A percentile compares a stretch with the other conserved stretches of the same genome.
These are phyloP conservation scores for Nissolia schottii DNA, from an alignment of 306 rosid species.

Conservation along the genomic window DNA sequence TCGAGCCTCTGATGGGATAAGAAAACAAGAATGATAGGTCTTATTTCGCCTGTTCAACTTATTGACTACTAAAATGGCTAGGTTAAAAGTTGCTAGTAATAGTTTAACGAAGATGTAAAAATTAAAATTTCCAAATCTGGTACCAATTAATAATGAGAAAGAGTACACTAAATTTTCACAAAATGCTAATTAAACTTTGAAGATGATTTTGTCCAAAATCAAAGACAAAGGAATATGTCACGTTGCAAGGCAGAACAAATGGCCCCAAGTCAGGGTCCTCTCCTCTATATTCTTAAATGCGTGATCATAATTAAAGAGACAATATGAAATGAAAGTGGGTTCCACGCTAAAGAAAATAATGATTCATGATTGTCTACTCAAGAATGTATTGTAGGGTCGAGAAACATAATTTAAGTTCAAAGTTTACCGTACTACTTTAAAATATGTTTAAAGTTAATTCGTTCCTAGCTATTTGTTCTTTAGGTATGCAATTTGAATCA, in stretches of 20 bases:
- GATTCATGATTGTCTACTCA: slow-evolving; percentile 24
- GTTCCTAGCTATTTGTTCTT: too few species aligned
- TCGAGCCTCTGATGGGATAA: neutral
- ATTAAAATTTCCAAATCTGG: neutral
- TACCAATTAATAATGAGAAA: neutral
- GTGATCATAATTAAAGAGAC: slow-evolving; percentile 15
- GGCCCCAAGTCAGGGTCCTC: neutral
- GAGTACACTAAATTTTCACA: neutral
- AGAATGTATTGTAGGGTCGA: slow-evolving; percentile 11
- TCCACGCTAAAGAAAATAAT: slow-evolving; percentile 21
- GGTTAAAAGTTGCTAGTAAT: neutral
- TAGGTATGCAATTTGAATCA: too few species aligned
- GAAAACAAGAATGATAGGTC: too few species aligned
- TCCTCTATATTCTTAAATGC: neutral
- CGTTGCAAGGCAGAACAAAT: neutral
- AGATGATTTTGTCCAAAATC: neutral
- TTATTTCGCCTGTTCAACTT: too few species aligned
- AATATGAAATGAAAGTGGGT: slow-evolving; percentile 20
- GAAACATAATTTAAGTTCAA: slow-evolving; percentile 1
- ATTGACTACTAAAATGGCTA: neutral
- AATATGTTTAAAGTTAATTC: neutral
- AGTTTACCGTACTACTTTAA: neutral
- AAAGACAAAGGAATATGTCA: neutral
- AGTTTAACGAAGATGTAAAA: neutral
- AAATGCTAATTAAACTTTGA: neutral